A percentile compares a stretch with the other conserved stretches of the same genome.
Conservation (phyloP, 306 rosid genomes). For the Geum urbanum region DNA sequence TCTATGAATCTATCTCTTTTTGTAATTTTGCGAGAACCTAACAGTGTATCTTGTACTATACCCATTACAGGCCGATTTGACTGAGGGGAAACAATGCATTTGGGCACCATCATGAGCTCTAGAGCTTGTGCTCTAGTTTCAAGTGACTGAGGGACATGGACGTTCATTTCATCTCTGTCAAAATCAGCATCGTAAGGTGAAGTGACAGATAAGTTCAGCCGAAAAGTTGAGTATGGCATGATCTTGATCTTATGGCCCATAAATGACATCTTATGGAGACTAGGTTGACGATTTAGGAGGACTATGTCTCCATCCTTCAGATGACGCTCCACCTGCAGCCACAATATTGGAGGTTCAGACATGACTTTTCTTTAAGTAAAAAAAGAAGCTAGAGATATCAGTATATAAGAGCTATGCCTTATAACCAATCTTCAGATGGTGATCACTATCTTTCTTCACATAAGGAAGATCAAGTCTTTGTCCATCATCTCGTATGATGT, state of each 20-base stretch:
- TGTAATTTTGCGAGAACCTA: slow-evolving; percentile 90
- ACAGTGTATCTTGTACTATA: slow-evolving; percentile 87
- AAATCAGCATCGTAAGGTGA: slow-evolving; percentile 99
- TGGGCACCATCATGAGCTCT: slow-evolving; percentile 99
- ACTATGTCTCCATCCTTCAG: slow-evolving; percentile 89
- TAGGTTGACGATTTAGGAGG: slow-evolving; percentile 96
- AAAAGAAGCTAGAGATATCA: slow-evolving; percentile 1
- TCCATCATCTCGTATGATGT: slow-evolving; percentile 94
- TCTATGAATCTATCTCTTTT: slow-evolving; percentile 88
- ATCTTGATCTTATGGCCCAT: slow-evolving; percentile 98
- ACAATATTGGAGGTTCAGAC: slow-evolving; percentile 26
- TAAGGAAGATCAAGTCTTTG: slow-evolving; percentile 97
- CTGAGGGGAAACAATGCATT: slow-evolving; percentile 97
- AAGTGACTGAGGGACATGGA: slow-evolving; percentile 98
- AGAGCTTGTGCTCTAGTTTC: slow-evolving; percentile 96
- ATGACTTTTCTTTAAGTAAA: neutral
- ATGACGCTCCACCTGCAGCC: slow-evolving; percentile 94
- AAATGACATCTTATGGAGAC: slow-evolving; percentile 99
- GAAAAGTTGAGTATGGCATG: slow-evolving; percentile 96
- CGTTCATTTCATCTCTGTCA: slow-evolving; percentile 98
- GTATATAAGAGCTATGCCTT: slow-evolving; percentile 46
- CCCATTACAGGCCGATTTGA: slow-evolving; percentile 98
- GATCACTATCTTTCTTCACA: slow-evolving; percentile 89
- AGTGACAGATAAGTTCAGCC: slow-evolving; percentile 86
- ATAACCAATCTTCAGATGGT: slow-evolving; percentile 96